phyloP scores from a whole-genome alignment of 2,329 filamentous ascomycete species.

The Fusarium penzigii region DNA sequence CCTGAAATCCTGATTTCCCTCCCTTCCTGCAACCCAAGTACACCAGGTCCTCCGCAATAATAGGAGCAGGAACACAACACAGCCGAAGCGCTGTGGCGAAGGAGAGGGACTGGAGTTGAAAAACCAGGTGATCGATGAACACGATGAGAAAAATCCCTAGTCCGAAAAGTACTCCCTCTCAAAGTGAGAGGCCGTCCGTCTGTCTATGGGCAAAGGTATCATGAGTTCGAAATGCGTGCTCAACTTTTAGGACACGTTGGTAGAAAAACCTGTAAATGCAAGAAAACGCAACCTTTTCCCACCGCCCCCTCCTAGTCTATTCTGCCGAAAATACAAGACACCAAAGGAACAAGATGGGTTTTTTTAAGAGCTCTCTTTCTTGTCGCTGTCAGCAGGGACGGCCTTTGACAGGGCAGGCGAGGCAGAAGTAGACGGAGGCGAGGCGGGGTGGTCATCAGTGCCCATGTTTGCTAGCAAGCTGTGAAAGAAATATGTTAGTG shows the following conservation, averaged over 20 bases:
- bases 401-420: conserved; percentile 68
- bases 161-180: conserved; percentile 33
- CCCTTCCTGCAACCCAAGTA: conserved; percentile 13
- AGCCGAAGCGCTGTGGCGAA: conserved; percentile 6
- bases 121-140: conserved; percentile 25
- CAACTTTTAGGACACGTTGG: conserved; percentile 50
- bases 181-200: conserved; percentile 37
- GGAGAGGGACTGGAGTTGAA: conserved; percentile 12
- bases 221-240: conserved; percentile 45
- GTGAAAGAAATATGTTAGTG: conserved; percentile 2
- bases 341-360: conserved; percentile 32
- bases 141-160: conserved; percentile 33
- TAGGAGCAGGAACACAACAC: conserved; percentile 32
- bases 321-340: conserved; percentile 49
- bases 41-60: conserved; percentile 30
- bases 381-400: conserved; percentile 53
- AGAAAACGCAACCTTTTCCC: conserved; percentile 35
- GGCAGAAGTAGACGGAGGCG: conserved; percentile 68
- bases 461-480: conserved; percentile 64
- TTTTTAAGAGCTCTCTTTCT: conserved; percentile 51
- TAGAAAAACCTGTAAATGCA: conserved; percentile 51
- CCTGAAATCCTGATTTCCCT: neutral
- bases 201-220: conserved; percentile 54
- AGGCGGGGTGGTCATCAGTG: conserved; percentile 60
- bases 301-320: conserved; percentile 50